Evolutionary conservation across 352 stramenopile species (phyloP), one percentile per base, ranked within the genome.

Genomic region (Pythium volutum): DNA sequence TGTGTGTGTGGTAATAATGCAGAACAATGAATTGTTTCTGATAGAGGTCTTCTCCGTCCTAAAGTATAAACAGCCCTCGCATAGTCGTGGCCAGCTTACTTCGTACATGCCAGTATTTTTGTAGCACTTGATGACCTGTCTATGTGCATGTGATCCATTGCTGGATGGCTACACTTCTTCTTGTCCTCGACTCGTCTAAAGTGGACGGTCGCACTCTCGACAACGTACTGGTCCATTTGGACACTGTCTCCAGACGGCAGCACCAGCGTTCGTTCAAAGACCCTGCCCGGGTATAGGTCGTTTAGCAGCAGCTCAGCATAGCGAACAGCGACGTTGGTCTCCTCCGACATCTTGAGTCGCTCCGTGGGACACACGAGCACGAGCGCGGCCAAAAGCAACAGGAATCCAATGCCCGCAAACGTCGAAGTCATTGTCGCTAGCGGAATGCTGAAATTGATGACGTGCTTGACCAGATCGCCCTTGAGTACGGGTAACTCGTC

Each of bases 161-260:
- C 38, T 45, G 38, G n/a, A 36, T 36, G 31, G 31, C 31, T 36
- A 36, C 31, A 36, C 31, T 67, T 25, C n/a, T 65, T 66, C 15
- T 47, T 66, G 36, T 62, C 52, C 25, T 34, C 11, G 20, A 63
- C 54, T 4, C 22, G 26, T 10, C 14, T 39, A 36, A 65, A 57
- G 49, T 70, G 60, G 36, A 75, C 62, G n/a, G 59, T 69, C 52
- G 79, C 76, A 22, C 62, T 73, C 18, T 86, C 74, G 38, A 83
- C 68, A 7, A 47, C 64, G 56, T 74, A 81, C 29, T 80, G 73
- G 14, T 81, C 73, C 26, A 80, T 71, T 0, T 61, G 27, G 29
- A 80, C 52, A 0, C 55, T 26, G 7, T 79, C 67, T 10, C 67
- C 63, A 1, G 33, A 50, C 20, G 61, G 53, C 2, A 78, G 26